Evolutionary conservation across 768 basidiomycete genomes (phyloP).

Genomic region (Grammothele lineata): DNA sequence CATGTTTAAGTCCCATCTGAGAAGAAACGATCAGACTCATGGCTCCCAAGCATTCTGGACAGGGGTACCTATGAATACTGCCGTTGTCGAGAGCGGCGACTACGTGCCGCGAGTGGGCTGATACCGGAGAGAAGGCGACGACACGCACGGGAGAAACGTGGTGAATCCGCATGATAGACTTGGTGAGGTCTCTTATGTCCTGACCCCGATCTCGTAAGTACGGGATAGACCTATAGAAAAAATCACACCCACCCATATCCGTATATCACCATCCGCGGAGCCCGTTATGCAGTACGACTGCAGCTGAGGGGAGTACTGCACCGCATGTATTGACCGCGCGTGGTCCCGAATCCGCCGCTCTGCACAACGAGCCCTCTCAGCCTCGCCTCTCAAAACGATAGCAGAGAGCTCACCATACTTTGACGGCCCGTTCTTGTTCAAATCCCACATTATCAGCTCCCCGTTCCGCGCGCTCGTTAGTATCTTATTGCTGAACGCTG

Average conservation of each 20-base stretch:
- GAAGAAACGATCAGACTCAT: not conserved
- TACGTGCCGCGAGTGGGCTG: constrained; percentile 63
- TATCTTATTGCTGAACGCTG: constrained; percentile 71
- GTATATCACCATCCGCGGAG: constrained; percentile 75
- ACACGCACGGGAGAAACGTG: constrained; percentile 67
- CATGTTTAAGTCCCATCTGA: constrained; percentile 76
- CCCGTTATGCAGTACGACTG: constrained; percentile 75
- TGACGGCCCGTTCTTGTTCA: constrained; percentile 57
- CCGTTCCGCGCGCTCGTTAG: constrained; percentile 79
- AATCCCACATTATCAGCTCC: constrained; percentile 81
- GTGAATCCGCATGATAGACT: constrained; percentile 65
- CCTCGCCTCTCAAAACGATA: not conserved
- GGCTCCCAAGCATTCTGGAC: not conserved
- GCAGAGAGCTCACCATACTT: constrained; percentile 55
- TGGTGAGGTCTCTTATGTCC: constrained; percentile 72
- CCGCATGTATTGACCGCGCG: constrained; percentile 63
- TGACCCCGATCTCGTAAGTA: not conserved
- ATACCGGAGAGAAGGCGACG: constrained; percentile 65
- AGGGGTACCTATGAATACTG: constrained; percentile 45
- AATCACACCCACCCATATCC: constrained; percentile 80
- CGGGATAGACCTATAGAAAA: not conserved
- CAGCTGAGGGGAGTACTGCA: constrained; percentile 64
- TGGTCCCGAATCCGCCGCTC: constrained; percentile 64
- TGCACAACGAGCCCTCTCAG: not conserved
- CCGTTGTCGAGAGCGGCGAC: constrained; percentile 36